Evolutionary conservation across 169 alveolate genomes (phyloP).

Genomic region (Toxoplasma gondii): DNA sequence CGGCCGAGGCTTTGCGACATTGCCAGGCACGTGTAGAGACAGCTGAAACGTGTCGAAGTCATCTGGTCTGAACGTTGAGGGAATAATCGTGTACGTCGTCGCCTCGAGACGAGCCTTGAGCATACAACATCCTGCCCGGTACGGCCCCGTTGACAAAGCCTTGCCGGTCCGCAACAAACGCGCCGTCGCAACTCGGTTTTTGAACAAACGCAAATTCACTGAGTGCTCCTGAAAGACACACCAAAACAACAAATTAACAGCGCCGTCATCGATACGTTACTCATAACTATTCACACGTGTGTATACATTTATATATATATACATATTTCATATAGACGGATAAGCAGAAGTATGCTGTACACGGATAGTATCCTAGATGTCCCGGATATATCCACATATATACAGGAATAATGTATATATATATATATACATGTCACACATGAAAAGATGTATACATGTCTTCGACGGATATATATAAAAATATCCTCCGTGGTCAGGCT

Average conservation of each 20-base stretch:
- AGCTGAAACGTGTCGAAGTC: conserved; percentile 53
- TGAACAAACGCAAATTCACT: conserved; percentile 81
- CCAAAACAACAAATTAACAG: background rate
- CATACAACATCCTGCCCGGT: conserved; percentile 80
- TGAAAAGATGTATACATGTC: background rate
- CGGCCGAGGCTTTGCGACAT: background rate
- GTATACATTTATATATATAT: background rate
- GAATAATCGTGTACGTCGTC: conserved; percentile 38
- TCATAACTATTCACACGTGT: background rate
- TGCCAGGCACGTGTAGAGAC: conserved; percentile 39
- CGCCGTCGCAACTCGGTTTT: conserved; percentile 79
- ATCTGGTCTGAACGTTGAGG: conserved; percentile 48
- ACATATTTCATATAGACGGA: background rate
- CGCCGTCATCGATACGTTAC: background rate
- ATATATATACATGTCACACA: too few species aligned
- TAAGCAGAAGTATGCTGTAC: background rate
- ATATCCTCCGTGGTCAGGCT: background rate
- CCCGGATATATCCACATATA: background rate
- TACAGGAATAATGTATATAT: background rate
- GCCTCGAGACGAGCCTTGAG: conserved; percentile 25
- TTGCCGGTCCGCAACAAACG: conserved; percentile 78
- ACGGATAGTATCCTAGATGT: background rate
- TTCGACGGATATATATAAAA: background rate
- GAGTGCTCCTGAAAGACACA: conserved; percentile 71
- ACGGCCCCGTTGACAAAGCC: conserved; percentile 79